Conservation (phyloP, 2,329 filamentous ascomycete species). For the Paracoccidioides brasiliensis region DNA sequence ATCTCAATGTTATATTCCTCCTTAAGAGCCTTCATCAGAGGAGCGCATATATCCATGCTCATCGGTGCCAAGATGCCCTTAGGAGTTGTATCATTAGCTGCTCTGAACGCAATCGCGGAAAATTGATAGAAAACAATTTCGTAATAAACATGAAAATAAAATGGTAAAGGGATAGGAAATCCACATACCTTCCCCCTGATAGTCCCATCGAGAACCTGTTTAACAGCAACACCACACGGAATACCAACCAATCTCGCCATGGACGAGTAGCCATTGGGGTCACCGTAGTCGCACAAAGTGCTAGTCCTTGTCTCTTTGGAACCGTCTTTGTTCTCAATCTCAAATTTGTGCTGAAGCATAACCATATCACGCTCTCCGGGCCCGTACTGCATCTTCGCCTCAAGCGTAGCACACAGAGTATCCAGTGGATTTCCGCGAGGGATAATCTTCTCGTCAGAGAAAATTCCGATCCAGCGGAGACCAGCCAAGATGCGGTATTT, state of each 20-base stretch:
- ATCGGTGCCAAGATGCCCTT: constrained; percentile 64
- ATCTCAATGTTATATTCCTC: constrained; percentile 63
- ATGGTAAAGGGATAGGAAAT: neutral
- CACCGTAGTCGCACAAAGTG: constrained; percentile 73
- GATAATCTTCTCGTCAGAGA: constrained; percentile 55
- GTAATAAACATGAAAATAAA: neutral
- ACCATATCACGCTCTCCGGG: constrained; percentile 74
- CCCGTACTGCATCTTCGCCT: constrained; percentile 83
- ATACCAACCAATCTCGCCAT: constrained; percentile 78
- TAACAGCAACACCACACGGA: constrained; percentile 60
- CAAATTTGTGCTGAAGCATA: constrained; percentile 52
- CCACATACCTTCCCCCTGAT: constrained; percentile 46
- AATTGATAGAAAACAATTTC: neutral
- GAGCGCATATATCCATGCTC: constrained; percentile 55
- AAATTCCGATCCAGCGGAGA: constrained; percentile 56
- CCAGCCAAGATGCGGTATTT: constrained; percentile 57
- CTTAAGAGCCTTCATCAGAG: constrained; percentile 65
- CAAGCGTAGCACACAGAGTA: constrained; percentile 77
- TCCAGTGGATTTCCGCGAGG: constrained; percentile 71
- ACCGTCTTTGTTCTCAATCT: constrained; percentile 71
- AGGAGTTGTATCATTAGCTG: constrained; percentile 1
- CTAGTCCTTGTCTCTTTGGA: constrained; percentile 63
- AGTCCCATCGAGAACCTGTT: constrained; percentile 64
- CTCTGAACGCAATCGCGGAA: neutral
- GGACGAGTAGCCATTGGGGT: constrained; percentile 61